Evolutionary conservation across 148 eudicot species (phyloP).

Genomic region (Diospyros lotus): DNA sequence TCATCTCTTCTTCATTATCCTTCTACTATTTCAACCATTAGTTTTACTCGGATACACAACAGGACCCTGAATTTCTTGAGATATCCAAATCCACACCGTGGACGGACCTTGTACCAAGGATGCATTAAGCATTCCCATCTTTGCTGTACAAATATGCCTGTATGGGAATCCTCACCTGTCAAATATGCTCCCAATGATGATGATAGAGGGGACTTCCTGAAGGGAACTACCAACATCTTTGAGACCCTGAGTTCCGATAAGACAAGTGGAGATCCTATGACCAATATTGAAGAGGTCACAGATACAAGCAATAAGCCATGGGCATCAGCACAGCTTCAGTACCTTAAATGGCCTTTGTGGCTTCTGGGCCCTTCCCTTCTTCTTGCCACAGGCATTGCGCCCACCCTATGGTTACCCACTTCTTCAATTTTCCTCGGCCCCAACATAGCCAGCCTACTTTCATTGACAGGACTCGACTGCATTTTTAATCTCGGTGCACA

Average conservation of each 20-base stretch:
- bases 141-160: constrained; percentile 48
- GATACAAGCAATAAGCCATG: constrained; percentile 23
- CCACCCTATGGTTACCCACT: constrained; percentile 86
- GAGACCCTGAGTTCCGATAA: constrained; percentile 44
- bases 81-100: constrained; percentile 19
- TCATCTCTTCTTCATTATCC: constrained; percentile 14
- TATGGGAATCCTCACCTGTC: constrained; percentile 75
- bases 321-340: constrained; percentile 27
- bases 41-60: background rate
- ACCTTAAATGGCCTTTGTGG: constrained; percentile 83
- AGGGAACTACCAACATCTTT: constrained; percentile 49
- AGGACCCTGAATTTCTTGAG: constrained; percentile 17
- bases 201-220: constrained; percentile 33
- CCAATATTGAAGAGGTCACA: constrained; percentile 29
- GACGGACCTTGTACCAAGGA: constrained; percentile 18
- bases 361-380: constrained; percentile 82
- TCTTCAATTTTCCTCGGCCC: constrained; percentile 92
- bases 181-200: constrained; percentile 56
- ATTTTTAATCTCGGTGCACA: constrained; percentile 87
- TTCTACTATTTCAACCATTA: constrained; percentile 16
- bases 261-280: constrained; percentile 26
- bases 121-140: constrained; percentile 22
- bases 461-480: constrained; percentile 84
- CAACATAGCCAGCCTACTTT: constrained; percentile 81
- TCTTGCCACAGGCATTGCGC: constrained; percentile 84